These are phyloP conservation scores for Aegilops speltoides DNA, from an alignment of 176 grass and related monocot genomes.

Conservation along the genomic window DNA sequence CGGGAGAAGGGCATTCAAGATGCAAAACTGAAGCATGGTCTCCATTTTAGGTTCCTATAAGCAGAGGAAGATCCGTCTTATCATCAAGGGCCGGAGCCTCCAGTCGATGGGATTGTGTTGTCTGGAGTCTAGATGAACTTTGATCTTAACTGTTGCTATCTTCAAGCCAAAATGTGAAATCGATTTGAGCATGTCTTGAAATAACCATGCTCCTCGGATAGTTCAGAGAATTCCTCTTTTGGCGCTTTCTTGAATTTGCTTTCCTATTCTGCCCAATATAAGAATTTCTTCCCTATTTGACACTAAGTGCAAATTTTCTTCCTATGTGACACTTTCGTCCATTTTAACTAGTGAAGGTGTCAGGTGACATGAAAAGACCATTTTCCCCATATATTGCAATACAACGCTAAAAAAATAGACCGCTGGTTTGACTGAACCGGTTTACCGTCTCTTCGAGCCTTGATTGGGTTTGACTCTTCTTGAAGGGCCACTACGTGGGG, in stretches of 20 bases:
- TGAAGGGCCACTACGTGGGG: too few relatives aligned
- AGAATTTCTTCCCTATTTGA: too few relatives aligned
- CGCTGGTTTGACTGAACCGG: too few relatives aligned
- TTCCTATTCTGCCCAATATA: not conserved
- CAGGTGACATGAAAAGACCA: too few relatives aligned
- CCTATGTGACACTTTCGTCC: too few relatives aligned
- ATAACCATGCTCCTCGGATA: constrained; percentile 10
- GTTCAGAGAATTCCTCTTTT: not conserved
- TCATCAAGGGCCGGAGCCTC: not conserved
- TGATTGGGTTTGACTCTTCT: too few relatives aligned
- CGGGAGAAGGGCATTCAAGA: constrained; percentile 28
- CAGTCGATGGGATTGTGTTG: not conserved
- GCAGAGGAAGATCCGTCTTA: not conserved
- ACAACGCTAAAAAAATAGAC: too few relatives aligned
- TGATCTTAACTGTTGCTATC: not conserved
- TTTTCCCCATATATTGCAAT: too few relatives aligned
- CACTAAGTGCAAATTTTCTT: too few relatives aligned
- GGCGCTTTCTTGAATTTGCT: not conserved
- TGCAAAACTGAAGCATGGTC: constrained; percentile 10
- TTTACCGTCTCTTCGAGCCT: too few relatives aligned
- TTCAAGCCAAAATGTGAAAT: not conserved
- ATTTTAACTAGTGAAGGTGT: too few relatives aligned
- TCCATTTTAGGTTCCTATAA: not conserved
- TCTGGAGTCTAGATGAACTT: not conserved
- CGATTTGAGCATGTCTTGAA: constrained; percentile 3